Percentiles rank a stretch among this genome's conserved stretches.
phyloP scores from a whole-genome alignment of 148 eudicot species.

The Limonium bicolor region DNA sequence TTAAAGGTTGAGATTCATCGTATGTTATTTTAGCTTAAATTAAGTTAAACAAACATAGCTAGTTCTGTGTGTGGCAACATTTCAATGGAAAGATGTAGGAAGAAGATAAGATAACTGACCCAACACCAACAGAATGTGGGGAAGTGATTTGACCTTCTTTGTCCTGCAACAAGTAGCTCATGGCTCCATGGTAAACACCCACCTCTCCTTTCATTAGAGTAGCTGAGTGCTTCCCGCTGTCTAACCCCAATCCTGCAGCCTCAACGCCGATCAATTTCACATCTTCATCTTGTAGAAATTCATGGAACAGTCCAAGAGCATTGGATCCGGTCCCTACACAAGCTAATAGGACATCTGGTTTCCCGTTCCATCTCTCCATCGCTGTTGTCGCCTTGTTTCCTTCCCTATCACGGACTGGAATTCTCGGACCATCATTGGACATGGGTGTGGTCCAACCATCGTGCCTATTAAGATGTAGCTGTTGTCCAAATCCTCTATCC shows the following conservation, averaged over 20 bases:
- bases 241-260: slow-evolving; percentile 50
- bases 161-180: slow-evolving; percentile 71
- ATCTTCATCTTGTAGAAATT: slow-evolving; percentile 46
- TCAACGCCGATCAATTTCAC: slow-evolving; percentile 59
- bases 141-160: slow-evolving; percentile 56
- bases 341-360: slow-evolving; percentile 64
- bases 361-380: slow-evolving; percentile 68
- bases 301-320: slow-evolving; percentile 73
- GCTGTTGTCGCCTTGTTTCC: slow-evolving; percentile 75
- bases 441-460: slow-evolving; percentile 62
- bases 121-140: slow-evolving; percentile 56
- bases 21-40: background rate
- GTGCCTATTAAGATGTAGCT: slow-evolving; percentile 20
- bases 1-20: background rate
- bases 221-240: slow-evolving; percentile 58
- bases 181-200: slow-evolving; percentile 65
- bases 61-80: background rate
- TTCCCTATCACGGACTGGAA: slow-evolving; percentile 79
- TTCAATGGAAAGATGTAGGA: background rate
- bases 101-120: slow-evolving; percentile 20
- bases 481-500: slow-evolving; percentile 22
- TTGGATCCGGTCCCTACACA: slow-evolving; percentile 89
- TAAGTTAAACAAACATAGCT: background rate
- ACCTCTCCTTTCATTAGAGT: slow-evolving; percentile 44
- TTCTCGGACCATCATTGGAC: slow-evolving; percentile 73